phyloP scores from a whole-genome alignment of 73 alveolate genomes.

The Uronychia setigera region DNA sequence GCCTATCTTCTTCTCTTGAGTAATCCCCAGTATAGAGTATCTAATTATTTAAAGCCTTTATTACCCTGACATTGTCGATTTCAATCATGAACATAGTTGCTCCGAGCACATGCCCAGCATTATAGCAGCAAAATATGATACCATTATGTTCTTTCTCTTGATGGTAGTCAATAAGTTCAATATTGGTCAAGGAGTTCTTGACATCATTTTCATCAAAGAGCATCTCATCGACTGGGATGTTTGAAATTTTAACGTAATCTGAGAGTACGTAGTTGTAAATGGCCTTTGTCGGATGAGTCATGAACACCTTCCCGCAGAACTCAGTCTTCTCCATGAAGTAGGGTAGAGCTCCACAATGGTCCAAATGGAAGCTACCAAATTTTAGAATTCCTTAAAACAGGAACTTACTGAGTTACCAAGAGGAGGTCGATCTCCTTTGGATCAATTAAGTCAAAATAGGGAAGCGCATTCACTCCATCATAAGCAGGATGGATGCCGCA shows the following conservation, averaged over 20 bases:
- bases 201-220: constrained; percentile 90
- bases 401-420: constrained; percentile 85
- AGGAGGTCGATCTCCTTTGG: constrained; percentile 90
- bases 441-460: constrained; percentile 95
- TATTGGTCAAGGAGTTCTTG: constrained; percentile 86
- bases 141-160: constrained; percentile 96
- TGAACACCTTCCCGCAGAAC: constrained; percentile 97
- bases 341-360: constrained; percentile 98
- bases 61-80: constrained; percentile 94
- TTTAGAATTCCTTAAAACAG: too few relatives aligned
- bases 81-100: constrained; percentile 99
- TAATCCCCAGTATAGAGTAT: constrained; percentile 99
- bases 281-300: constrained; percentile 99
- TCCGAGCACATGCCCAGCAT: constrained; percentile 99
- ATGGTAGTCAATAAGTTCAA: constrained; percentile 94
- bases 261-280: constrained; percentile 91
- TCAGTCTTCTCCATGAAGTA: constrained; percentile 97
- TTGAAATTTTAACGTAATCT: constrained; percentile 95
- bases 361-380: constrained; percentile 84
- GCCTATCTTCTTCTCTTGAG: constrained; percentile 99
- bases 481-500: constrained; percentile 99
- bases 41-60: not conserved
- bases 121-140: constrained; percentile 95
- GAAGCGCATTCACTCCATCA: constrained; percentile 92
- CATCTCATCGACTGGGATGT: constrained; percentile 82